Conservation (phyloP, 2,329 filamentous ascomycete genomes). For the Stachybotrys chartarum region DNA sequence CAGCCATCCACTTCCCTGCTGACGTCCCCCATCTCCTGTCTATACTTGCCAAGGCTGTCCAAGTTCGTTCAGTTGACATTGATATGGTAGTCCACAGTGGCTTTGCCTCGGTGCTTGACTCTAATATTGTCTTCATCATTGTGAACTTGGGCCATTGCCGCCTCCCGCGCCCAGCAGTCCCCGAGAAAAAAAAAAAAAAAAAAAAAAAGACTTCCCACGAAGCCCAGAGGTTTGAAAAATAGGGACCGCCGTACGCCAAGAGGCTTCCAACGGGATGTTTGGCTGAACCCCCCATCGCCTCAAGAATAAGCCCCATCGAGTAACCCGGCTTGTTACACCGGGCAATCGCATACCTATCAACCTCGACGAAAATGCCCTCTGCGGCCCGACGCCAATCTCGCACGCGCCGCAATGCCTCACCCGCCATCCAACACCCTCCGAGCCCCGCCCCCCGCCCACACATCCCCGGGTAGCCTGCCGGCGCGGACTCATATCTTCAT, state of each 20-base stretch:
- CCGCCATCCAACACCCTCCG: conserved; percentile 26
- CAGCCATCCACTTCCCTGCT: no score
- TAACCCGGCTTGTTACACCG: conserved; percentile 56
- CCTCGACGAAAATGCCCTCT: conserved; percentile 75
- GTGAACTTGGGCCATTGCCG: conserved; percentile 47
- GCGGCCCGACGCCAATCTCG: conserved; percentile 35
- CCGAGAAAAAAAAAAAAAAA: conserved; percentile 23
- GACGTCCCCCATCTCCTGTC: no score
- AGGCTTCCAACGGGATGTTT: conserved; percentile 11
- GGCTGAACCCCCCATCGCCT: conserved; percentile 69
- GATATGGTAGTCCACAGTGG: conserved; percentile 23
- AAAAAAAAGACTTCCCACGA: conserved; percentile 38
- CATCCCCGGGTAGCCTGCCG: conserved; percentile 13
- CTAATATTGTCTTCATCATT: conserved; percentile 91
- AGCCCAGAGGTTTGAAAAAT: conserved; percentile 28
- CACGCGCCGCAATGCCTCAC: conserved; percentile 42
- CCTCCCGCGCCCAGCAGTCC: conserved; percentile 7
- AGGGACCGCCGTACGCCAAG: conserved; percentile 13
- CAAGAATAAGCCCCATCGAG: conserved; percentile 99
- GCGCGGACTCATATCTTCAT: conserved; percentile 84
- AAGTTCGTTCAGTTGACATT: conserved; percentile 25
- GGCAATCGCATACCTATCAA: conserved; percentile 99
- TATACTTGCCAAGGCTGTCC: conserved; percentile 10
- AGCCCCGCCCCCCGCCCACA: neutral
- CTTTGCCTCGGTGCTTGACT: conserved; percentile 91